Conservation (phyloP, 768 basidiomycete genomes). For the Macrolepiota dolichaula region DNA sequence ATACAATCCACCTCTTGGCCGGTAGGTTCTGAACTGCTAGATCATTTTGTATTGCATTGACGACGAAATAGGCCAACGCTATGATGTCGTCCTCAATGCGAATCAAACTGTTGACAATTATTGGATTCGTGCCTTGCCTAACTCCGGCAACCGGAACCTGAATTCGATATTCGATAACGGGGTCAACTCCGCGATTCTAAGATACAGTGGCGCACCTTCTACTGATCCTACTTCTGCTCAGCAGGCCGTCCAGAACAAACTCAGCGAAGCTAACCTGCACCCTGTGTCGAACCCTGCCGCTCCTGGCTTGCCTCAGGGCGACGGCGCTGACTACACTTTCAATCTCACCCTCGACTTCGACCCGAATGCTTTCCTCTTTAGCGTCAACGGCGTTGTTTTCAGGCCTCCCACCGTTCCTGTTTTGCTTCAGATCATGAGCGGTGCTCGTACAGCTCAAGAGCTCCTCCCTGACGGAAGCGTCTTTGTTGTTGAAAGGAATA, state of each 20-base stretch:
- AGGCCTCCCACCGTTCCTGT: constrained; percentile 17
- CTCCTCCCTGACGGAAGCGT: constrained; percentile 31
- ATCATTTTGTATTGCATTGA: neutral
- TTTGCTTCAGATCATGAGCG: constrained; percentile 17
- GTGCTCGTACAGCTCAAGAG: constrained; percentile 13
- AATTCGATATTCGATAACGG: neutral
- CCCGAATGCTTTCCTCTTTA: neutral
- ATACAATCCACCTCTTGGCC: constrained; percentile 26
- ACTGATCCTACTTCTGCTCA: neutral
- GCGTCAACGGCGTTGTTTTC: neutral
- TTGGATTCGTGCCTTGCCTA: constrained; percentile 24
- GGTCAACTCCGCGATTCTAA: neutral
- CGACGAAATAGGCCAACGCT: constrained; percentile 33
- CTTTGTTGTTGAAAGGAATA: constrained; percentile 31
- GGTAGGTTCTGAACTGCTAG: constrained; percentile 9
- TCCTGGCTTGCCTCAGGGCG: neutral
- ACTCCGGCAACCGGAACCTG: neutral
- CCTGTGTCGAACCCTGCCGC: neutral
- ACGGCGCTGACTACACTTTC: neutral
- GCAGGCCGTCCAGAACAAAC: neutral
- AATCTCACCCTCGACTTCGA: neutral
- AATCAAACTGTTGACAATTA: constrained; percentile 30
- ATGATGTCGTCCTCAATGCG: constrained; percentile 35
- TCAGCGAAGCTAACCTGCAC: neutral
- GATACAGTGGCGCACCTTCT: neutral